Conservation (phyloP, 75 land plant genomes). For the Selaginella moellendorffii region DNA sequence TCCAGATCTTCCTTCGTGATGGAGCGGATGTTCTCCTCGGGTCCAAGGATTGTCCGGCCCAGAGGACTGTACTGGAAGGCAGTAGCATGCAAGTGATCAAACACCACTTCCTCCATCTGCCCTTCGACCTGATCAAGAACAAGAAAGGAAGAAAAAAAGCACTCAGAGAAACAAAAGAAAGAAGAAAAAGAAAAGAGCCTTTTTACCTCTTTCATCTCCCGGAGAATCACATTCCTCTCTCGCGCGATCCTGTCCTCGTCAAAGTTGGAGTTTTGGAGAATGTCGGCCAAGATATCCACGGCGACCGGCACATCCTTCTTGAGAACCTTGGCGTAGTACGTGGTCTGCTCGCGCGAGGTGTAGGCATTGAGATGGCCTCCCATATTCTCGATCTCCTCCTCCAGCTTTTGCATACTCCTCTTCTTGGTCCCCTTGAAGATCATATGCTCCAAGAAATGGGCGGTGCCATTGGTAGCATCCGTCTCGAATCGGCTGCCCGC, state of each 20-base stretch:
- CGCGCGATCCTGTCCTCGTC: constrained; percentile 39
- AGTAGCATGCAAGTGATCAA: constrained; percentile 92
- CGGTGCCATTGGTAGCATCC: constrained; percentile 77
- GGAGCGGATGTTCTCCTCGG: constrained; percentile 55
- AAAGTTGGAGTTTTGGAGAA: constrained; percentile 77
- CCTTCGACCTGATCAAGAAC: constrained; percentile 52
- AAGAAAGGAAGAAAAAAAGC: neutral
- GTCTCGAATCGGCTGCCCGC: constrained; percentile 86
- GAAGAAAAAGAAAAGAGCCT: neutral
- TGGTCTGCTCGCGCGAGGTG: constrained; percentile 89
- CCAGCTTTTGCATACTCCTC: constrained; percentile 43
- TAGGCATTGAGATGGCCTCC: constrained; percentile 93
- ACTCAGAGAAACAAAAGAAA: neutral
- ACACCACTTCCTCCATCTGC: constrained; percentile 80
- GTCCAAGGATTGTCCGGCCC: constrained; percentile 79
- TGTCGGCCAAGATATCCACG: constrained; percentile 71
- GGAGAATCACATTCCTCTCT: constrained; percentile 71
- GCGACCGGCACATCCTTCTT: constrained; percentile 54
- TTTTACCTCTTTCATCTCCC: constrained; percentile 95
- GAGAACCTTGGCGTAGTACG: constrained; percentile 78
- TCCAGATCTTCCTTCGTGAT: constrained; percentile 52
- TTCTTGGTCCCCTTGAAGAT: constrained; percentile 82
- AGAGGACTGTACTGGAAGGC: constrained; percentile 85
- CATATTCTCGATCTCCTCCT: constrained; percentile 98
- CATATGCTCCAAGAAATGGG: constrained; percentile 95